These are phyloP conservation scores for Pseudogymnoascus sp. DNA, from an alignment of 2,329 filamentous ascomycete species.

Conservation along the genomic window DNA sequence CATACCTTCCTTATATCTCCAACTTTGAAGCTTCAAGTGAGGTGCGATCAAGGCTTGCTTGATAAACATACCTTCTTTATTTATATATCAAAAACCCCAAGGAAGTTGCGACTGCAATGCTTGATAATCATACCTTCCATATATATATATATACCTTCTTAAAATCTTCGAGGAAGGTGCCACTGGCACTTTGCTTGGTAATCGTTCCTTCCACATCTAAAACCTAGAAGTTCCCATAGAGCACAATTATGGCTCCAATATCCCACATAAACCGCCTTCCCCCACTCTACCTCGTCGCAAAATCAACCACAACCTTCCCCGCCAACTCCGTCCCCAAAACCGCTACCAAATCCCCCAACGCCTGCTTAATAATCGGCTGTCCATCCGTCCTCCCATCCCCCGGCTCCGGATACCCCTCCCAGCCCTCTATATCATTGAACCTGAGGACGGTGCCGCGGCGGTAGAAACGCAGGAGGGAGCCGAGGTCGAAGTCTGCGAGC, in stretches of 20 bases:
- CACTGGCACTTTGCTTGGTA: neutral
- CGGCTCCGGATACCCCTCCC: constrained; percentile 35
- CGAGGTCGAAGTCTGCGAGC: constrained; percentile 47
- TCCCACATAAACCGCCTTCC: neutral
- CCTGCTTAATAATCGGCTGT: neutral
- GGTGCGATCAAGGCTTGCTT: neutral
- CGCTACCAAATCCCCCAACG: constrained; percentile 41
- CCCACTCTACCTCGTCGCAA: constrained; percentile 26
- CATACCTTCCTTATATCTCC: neutral
- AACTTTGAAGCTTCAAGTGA: neutral
- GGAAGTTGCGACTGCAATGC: neutral
- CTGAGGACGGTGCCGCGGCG: constrained; percentile 32
- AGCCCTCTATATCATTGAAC: constrained; percentile 47
- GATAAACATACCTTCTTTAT: neutral
- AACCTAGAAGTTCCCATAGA: neutral
- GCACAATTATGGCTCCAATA: neutral
- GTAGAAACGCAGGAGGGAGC: constrained; percentile 45
- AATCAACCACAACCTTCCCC: constrained; percentile 49
- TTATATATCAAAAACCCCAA: neutral
- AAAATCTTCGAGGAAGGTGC: neutral
- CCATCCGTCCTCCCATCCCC: neutral
- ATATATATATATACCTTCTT: neutral
- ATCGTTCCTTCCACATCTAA: neutral
- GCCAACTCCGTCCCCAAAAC: constrained; percentile 55
- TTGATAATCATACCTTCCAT: neutral